Evolutionary conservation across 345 rosid species (phyloP).

Genomic region (Eucalyptus sideroxylon): DNA sequence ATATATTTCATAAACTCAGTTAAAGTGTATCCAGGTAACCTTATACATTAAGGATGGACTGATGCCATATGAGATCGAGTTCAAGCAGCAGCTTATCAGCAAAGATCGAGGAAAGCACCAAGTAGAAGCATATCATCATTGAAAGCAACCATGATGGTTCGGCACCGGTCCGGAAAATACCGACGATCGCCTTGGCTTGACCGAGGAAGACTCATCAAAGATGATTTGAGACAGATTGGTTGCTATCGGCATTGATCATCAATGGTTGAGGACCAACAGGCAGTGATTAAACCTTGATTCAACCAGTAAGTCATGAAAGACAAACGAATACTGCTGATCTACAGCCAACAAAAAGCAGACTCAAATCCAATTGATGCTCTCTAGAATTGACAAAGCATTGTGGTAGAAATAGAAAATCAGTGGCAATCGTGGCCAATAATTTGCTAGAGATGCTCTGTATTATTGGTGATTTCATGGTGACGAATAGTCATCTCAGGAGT

Average conservation of each 20-base stretch:
- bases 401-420: background rate
- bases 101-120: background rate
- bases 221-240: rapidly evolving
- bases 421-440: background rate
- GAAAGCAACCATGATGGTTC: background rate
- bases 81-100: background rate
- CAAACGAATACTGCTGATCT: background rate
- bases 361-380: background rate
- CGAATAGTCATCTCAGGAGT: background rate
- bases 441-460: background rate
- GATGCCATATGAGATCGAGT: background rate
- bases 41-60: background rate
- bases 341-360: background rate
- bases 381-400: background rate
- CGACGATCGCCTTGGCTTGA: background rate
- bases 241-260: background rate
- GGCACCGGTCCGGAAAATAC: background rate
- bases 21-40: background rate
- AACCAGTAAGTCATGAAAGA: background rate
- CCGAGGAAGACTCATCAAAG: background rate
- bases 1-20: background rate
- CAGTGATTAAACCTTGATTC: background rate
- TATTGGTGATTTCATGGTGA: background rate
- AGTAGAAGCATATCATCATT: background rate
- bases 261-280: background rate